Base-by-base conservation (phyloP, 495 filamentous ascomycete species). In the Aspergillus bertholletiae region DNA sequence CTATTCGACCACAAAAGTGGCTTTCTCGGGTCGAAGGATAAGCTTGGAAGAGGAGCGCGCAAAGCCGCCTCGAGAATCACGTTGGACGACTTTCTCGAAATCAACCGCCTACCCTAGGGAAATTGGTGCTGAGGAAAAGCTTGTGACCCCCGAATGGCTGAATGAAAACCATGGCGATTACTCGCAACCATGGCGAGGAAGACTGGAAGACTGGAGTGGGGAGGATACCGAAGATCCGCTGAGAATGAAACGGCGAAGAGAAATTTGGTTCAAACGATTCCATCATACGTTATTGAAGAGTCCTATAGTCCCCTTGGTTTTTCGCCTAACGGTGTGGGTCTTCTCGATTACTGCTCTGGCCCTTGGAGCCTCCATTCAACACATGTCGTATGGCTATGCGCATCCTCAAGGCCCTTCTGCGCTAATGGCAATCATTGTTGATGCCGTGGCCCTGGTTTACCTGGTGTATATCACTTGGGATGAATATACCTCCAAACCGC, bases 391-490 rank as follows among this genome's bases (percentile, higher is more conserved):
- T 28, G 35, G 63, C 12, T 74, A 71, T 32, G 52, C 70, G 11
- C 75, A 75, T 46, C 69, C 73, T 1, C 82, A 85, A 60, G 80
- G 84, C 15, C 82, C 92, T 4, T 93, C 92, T 22, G 87, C 90
- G 11, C 81, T 88, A 46, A 92, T 98, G 75, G 94, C 94, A 39
- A 87, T 97, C 58, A 84, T 92, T 40, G 88, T 97, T 27, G 93
- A 97, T 70, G 84, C 84, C 12, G 78, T 97, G 3, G 95, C 95
- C 7, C 76, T 97, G 52, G 83, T 92, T 37, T 98, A 97, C 68
- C 81, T 94, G 30, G 64, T 89, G 47, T 97, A 96, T 68, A 93
- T 98, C 68, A 96, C 91, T 2, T 96, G 86, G 70, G 94, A 98
- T 67, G 94, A 98, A 70, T 97, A 96, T 70, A 92, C 89, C 4